Conservation (phyloP, 2,329 filamentous ascomycete genomes). For the Ascochyta fabae region DNA sequence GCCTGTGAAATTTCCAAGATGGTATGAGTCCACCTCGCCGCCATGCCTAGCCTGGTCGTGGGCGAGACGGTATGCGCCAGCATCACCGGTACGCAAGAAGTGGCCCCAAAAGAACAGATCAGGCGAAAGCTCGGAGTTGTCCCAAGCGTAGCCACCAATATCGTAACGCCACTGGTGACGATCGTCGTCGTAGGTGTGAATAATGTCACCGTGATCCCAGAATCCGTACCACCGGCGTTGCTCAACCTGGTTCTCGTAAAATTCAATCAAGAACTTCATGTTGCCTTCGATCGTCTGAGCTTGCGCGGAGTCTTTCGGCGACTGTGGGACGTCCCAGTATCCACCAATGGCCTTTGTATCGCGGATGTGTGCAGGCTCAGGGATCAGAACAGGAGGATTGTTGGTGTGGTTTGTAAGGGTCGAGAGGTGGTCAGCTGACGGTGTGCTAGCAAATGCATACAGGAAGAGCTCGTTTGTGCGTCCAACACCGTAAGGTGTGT, state of each 20-base stretch:
- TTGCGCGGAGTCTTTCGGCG: slow-evolving; percentile 39
- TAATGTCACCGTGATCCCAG: slow-evolving; percentile 67
- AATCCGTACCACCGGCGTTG: slow-evolving; percentile 69
- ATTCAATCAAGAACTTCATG: slow-evolving; percentile 63
- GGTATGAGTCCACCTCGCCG: slow-evolving; percentile 68
- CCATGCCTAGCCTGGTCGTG: slow-evolving; percentile 66
- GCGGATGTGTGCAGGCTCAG: slow-evolving; percentile 58
- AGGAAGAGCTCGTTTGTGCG: slow-evolving; percentile 65
- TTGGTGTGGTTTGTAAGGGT: slow-evolving; percentile 56
- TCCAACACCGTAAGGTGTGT: slow-evolving; percentile 64
- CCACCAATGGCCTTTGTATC: slow-evolving; percentile 61
- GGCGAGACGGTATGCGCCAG: slow-evolving; percentile 65
- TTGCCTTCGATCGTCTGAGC: slow-evolving; percentile 56
- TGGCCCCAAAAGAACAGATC: slow-evolving; percentile 69
- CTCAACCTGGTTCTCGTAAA: slow-evolving; percentile 63
- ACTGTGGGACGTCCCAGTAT: slow-evolving; percentile 59
- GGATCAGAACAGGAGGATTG: slow-evolving; percentile 60
- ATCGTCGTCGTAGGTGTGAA: slow-evolving; percentile 67
- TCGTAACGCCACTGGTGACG: slow-evolving; percentile 69
- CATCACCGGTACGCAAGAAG: slow-evolving; percentile 65
- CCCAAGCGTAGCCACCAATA: slow-evolving; percentile 69
- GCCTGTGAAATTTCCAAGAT: slow-evolving; percentile 63
- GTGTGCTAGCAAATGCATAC: slow-evolving; percentile 61
- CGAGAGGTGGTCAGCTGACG: slow-evolving; percentile 56
- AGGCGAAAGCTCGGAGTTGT: slow-evolving; percentile 68